Evolutionary conservation across 23 red algal genomes (phyloP), one percentile per base, ranked within the genome.

Genomic region (Cyanidiococcus yangmingshanensis): DNA sequence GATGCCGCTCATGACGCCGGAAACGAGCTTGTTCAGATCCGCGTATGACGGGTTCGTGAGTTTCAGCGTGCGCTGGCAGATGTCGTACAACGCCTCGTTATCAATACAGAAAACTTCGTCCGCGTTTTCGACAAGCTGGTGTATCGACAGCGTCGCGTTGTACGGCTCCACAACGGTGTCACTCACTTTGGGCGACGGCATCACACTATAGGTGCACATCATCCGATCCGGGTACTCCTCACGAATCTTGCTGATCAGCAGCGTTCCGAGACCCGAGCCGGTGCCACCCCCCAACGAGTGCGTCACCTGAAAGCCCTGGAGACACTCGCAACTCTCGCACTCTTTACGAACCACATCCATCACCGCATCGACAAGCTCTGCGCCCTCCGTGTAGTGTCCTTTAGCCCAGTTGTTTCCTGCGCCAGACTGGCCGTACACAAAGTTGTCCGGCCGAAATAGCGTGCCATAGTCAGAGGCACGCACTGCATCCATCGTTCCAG

Each of bases 371-470:
- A 98, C 80, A 25, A 98, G 85, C 79, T 98, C 94, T 27, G 94
- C 94, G 39, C 94, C 94, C 59, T 98, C 94, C 29, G 94, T 98
- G 88, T 98, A 98, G 76, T 98, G 94, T 39, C 94, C 94, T 79
- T 98, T 98, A 36, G 94, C 94, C 94, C 94, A 98, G 82, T 98
- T 98, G 76, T 98, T 98, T 35, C 94, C 94, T 0, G 94, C 94
- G 25, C 94, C 88, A 18, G 82, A 87, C 77, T 98, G 94, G 26
- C 94, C 94, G 59, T 80, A 87, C 26, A 98, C 94, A 89, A 91
- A 92, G 85, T 91, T 98, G 71, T 98, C 94, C 41, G 94, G 94
- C 16, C 86, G 84, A 84, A 89, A 98, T 2, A 98, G 76, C 2
- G 41, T 50, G 0, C 94, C 94, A 16, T 76, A 68, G 1, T 58